Percentiles rank a stretch among this genome's conserved stretches.
Evolutionary conservation across 2,329 filamentous ascomycete species (phyloP).

Genomic region (Xylariaceae sp.): DNA sequence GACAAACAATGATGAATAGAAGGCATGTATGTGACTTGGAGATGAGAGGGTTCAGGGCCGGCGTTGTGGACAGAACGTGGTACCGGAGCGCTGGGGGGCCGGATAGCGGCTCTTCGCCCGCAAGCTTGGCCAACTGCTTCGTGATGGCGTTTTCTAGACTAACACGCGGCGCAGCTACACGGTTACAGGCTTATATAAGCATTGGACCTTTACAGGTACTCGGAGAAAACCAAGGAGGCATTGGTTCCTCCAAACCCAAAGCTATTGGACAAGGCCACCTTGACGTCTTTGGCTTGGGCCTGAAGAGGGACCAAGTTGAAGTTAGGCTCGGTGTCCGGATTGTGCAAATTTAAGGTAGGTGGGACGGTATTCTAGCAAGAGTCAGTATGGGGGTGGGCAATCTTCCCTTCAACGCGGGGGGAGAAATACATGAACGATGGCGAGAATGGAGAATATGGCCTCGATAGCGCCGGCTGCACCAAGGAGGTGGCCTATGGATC

Average conservation of each 20-base stretch:
- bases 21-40: no score
- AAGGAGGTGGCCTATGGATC: constrained; percentile 83
- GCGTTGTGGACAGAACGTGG: no score
- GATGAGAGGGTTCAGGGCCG: no score
- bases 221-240: constrained; percentile 71
- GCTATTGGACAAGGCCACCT: constrained; percentile 83
- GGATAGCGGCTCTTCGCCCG: no score
- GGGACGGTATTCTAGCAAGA: constrained; percentile 65
- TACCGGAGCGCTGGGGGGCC: no score
- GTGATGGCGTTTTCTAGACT: no score
- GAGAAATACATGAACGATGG: constrained; percentile 62
- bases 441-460: constrained; percentile 76
- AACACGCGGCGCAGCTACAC: no score
- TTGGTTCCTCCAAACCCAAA: constrained; percentile 98
- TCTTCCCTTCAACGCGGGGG: background rate
- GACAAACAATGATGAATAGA: no score
- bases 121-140: no score
- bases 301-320: constrained; percentile 80
- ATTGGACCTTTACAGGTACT: background rate
- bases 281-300: constrained; percentile 64
- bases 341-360: constrained; percentile 77
- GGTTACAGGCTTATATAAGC: no score
- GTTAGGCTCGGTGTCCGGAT: constrained; percentile 59
- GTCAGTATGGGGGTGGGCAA: no score
- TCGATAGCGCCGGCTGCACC: constrained; percentile 90